phyloP scores from a whole-genome alignment of 768 basidiomycete genomes.

The Pleurotus tuoliensis region DNA sequence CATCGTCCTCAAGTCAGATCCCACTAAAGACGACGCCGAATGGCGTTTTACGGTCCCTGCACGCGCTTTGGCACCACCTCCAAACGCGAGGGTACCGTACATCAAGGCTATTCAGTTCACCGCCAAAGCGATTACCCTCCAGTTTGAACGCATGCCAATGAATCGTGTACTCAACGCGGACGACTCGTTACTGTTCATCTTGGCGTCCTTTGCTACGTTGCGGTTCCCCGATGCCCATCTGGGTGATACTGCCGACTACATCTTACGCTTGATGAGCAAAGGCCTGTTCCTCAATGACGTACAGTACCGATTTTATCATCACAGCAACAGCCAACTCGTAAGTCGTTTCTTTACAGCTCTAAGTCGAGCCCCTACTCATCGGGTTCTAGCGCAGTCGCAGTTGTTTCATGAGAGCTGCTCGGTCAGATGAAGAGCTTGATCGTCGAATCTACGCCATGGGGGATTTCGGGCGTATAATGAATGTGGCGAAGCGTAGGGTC shows the following conservation, averaged over 20 bases:
- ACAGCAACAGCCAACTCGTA: conserved; percentile 69
- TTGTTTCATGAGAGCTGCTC: conserved; percentile 57
- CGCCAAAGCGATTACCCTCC: conserved; percentile 44
- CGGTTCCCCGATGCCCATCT: conserved; percentile 52
- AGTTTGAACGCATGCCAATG: conserved; percentile 44
- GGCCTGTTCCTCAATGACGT: conserved; percentile 55
- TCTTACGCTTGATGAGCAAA: conserved; percentile 46
- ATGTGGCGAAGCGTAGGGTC: conserved; percentile 54
- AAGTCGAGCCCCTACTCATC: neutral
- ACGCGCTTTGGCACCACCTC: conserved; percentile 22
- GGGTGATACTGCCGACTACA: conserved; percentile 49
- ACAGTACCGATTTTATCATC: conserved; percentile 68
- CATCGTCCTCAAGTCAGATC: conserved; percentile 34
- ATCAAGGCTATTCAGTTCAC: conserved; percentile 49
- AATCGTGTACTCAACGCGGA: conserved; percentile 60
- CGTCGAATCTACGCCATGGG: conserved; percentile 52
- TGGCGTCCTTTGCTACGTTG: conserved; percentile 49
- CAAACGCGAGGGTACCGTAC: conserved; percentile 19
- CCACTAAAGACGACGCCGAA: conserved; percentile 42
- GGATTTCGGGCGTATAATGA: conserved; percentile 59
- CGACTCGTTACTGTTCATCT: conserved; percentile 52
- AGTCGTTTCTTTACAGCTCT: conserved; percentile 12
- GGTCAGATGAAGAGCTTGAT: conserved; percentile 53
- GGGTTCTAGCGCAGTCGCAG: conserved; percentile 49
- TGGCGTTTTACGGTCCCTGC: conserved; percentile 46